These are phyloP conservation scores for Sporothrix globosa DNA, from an alignment of 2,329 filamentous ascomycete species.

Conservation along the genomic window DNA sequence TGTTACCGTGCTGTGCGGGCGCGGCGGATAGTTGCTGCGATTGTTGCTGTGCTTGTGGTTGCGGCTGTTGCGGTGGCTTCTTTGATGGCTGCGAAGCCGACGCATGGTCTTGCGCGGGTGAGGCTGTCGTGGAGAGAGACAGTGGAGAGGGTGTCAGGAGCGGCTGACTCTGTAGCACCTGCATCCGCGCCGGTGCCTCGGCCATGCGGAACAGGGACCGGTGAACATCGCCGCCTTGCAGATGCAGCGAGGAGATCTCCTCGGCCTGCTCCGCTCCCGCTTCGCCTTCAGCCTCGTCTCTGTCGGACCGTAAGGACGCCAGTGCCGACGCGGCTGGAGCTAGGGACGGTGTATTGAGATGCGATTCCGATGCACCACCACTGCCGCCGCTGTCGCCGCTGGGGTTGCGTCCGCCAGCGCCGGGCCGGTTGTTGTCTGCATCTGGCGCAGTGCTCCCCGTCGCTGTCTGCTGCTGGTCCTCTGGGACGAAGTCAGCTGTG, in stretches of 20 bases:
- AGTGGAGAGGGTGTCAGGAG: slow-evolving; percentile 27
- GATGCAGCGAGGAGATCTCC: slow-evolving; percentile 57
- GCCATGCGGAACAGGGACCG: slow-evolving; percentile 73
- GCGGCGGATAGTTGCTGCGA: neutral
- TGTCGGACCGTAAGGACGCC: slow-evolving; percentile 21
- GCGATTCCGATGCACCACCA: neutral
- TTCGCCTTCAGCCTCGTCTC: neutral
- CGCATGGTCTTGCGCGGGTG: neutral
- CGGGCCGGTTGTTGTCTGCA: neutral
- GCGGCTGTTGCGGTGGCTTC: neutral
- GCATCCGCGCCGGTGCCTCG: slow-evolving; percentile 58
- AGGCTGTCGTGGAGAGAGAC: slow-evolving; percentile 6
- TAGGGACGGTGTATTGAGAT: neutral
- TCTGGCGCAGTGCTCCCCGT: neutral
- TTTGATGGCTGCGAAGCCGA: neutral
- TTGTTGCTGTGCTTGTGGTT: neutral
- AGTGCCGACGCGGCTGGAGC: neutral
- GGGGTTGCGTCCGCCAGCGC: neutral
- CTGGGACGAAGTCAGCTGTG: slow-evolving; percentile 41
- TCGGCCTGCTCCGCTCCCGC: neutral
- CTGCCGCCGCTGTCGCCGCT: neutral
- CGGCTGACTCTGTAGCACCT: slow-evolving; percentile 39
- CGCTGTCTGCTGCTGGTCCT: slow-evolving; percentile 27
- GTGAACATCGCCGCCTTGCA: slow-evolving; percentile 78
- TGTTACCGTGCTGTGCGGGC: neutral